Evolutionary conservation across 2,329 filamentous ascomycete species (phyloP).

Genomic region (Trichoderma atroviride): DNA sequence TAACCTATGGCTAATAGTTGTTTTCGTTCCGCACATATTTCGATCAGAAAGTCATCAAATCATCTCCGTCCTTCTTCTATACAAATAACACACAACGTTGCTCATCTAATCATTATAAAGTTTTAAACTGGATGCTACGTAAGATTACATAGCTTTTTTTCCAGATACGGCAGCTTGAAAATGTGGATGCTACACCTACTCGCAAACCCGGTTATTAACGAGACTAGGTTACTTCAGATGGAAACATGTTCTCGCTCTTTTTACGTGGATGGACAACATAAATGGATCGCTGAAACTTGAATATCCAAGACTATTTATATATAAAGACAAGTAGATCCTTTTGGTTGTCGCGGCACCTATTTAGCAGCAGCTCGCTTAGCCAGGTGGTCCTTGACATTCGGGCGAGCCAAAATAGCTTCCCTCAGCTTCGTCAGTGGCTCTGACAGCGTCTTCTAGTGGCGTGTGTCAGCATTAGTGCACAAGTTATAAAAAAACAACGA

Average conservation of each 20-base stretch:
- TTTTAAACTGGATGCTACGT: not conserved
- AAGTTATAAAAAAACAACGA: not conserved
- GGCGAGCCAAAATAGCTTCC: conserved; percentile 11
- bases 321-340: not conserved
- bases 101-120: not conserved
- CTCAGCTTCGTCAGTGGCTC: conserved; percentile 15
- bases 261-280: not conserved
- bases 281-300: not conserved
- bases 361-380: conserved; percentile 3
- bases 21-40: not conserved
- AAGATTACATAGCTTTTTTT: not conserved
- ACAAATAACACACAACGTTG: not conserved
- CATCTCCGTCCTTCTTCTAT: not conserved
- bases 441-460: not conserved
- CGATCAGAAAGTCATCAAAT: not conserved
- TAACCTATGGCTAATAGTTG: not conserved
- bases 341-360: not conserved
- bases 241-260: not conserved
- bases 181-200: not conserved
- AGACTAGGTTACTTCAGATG: not conserved
- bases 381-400: conserved; percentile 9
- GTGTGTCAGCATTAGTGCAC: not conserved
- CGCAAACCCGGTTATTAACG: not conserved
- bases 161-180: not conserved
- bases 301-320: not conserved